phyloP scores from a whole-genome alignment of 1,284 basidiomycete genomes.

The Naganishia sp. region DNA sequence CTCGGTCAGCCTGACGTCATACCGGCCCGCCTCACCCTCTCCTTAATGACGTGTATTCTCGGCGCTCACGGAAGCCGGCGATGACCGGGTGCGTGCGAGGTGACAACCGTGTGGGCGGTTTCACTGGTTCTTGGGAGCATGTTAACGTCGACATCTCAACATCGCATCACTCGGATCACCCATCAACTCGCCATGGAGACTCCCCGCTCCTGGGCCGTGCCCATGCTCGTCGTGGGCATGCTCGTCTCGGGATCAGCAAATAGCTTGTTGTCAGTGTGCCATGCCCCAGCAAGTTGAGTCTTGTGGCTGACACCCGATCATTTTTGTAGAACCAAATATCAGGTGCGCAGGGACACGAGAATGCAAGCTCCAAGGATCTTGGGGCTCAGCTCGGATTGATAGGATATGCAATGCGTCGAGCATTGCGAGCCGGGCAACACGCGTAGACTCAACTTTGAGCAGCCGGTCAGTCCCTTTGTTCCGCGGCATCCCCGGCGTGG shows the following conservation, averaged over 20 bases:
- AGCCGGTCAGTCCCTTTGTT: conserved; percentile 59
- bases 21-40: too few relatives aligned
- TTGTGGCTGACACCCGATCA: not conserved
- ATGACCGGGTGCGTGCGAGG: not conserved
- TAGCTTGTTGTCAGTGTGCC: conserved; percentile 48
- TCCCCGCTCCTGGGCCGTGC: conserved; percentile 19
- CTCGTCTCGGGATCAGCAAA: conserved; percentile 57
- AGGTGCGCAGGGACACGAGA: not conserved
- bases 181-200: conserved; percentile 12
- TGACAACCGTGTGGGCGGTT: not conserved
- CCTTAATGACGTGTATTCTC: not conserved
- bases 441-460: conserved; percentile 72
- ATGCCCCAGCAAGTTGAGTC: not conserved
- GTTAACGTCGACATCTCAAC: too few relatives aligned
- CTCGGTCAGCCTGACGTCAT: conserved; percentile 5
- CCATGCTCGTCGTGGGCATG: conserved; percentile 57
- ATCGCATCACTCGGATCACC: not conserved
- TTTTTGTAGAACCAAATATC: conserved; percentile 10
- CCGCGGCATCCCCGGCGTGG: conserved; percentile 2
- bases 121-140: too few relatives aligned
- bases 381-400: not conserved
- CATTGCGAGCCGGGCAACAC: conserved; percentile 62
- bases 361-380: not conserved
- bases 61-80: not conserved
- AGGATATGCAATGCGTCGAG: conserved; percentile 96